Evolutionary conservation across 2,329 filamentous ascomycete species (phyloP).

Genomic region (Fusarium sp.): DNA sequence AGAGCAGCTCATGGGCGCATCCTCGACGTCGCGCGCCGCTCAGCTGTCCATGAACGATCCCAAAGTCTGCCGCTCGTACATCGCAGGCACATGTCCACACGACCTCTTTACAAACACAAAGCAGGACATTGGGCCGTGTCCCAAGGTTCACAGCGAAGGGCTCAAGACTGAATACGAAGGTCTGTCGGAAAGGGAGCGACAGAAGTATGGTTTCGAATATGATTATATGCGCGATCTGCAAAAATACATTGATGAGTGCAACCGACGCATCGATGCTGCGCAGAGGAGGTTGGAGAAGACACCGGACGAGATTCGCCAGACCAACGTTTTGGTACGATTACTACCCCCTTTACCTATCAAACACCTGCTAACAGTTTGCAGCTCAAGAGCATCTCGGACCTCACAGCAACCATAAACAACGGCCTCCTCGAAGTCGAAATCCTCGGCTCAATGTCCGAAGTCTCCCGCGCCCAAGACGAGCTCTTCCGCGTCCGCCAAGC

Average conservation of each 20-base stretch:
- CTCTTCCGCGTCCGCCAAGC: conserved; percentile 84
- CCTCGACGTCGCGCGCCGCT: conserved; percentile 74
- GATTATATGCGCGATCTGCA: conserved; percentile 97
- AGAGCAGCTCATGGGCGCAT: conserved; percentile 90
- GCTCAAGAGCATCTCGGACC: conserved; percentile 84
- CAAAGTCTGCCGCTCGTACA: conserved; percentile 93
- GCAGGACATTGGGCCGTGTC: conserved; percentile 89
- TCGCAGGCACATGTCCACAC: conserved; percentile 93
- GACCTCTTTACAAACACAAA: conserved; percentile 99
- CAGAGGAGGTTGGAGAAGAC: conserved; percentile 95
- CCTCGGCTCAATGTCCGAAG: conserved; percentile 80
- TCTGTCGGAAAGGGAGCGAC: conserved; percentile 73
- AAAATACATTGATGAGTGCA: conserved; percentile 97
- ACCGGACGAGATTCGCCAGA: conserved; percentile 95
- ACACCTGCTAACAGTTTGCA: conserved; percentile 34
- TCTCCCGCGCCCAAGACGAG: conserved; percentile 84
- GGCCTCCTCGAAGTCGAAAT: conserved; percentile 87
- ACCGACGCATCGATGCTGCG: conserved; percentile 87
- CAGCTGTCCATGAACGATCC: conserved; percentile 89
- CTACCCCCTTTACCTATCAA: not conserved
- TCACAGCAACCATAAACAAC: conserved; percentile 77
- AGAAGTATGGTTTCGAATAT: conserved; percentile 88
- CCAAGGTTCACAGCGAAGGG: conserved; percentile 85
- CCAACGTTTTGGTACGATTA: conserved; percentile 73
- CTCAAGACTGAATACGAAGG: conserved; percentile 88